These are phyloP conservation scores for Exophiala aquamarina DNA, from an alignment of 2,329 filamentous ascomycete species.

Conservation along the genomic window DNA sequence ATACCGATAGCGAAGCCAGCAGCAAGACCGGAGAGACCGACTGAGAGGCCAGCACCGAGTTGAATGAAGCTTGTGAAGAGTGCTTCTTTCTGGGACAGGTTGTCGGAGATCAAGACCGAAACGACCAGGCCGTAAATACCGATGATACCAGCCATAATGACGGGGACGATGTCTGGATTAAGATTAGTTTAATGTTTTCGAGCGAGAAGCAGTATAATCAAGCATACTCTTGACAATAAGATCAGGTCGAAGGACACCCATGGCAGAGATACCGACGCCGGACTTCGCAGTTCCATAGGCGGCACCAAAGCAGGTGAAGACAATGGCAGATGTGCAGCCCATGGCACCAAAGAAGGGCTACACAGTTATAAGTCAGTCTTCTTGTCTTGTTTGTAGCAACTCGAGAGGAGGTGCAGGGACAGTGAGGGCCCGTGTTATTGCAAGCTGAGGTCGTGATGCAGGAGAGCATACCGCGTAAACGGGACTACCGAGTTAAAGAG, in stretches of 20 bases:
- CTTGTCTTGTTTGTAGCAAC: neutral
- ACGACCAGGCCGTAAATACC: slow-evolving; percentile 96
- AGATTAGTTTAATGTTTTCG: no score
- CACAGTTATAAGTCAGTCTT: slow-evolving; percentile 32
- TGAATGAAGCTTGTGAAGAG: slow-evolving; percentile 84
- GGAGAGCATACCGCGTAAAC: slow-evolving; percentile 91
- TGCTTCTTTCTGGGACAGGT: slow-evolving; percentile 68
- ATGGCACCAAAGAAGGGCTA: slow-evolving; percentile 95
- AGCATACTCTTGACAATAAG: slow-evolving; percentile 97
- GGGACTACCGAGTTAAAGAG: slow-evolving; percentile 62
- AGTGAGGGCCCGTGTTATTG: neutral
- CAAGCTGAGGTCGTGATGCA: neutral
- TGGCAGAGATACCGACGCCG: slow-evolving; percentile 95
- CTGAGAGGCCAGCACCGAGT: slow-evolving; percentile 77
- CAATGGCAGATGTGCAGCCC: slow-evolving; percentile 92
- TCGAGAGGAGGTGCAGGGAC: neutral
- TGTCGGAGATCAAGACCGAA: slow-evolving; percentile 81
- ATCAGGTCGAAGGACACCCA: slow-evolving; percentile 97
- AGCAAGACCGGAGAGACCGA: slow-evolving; percentile 79
- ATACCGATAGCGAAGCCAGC: slow-evolving; percentile 85
- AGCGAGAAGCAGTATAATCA: neutral
- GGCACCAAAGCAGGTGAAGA: slow-evolving; percentile 95
- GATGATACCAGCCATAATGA: slow-evolving; percentile 99
- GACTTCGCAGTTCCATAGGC: slow-evolving; percentile 99
- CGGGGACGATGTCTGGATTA: slow-evolving; percentile 23